Evolutionary conservation across 2,329 filamentous ascomycete genomes (phyloP), one percentile per base, ranked within the genome.

Genomic region (Diaporthe citriasiana): DNA sequence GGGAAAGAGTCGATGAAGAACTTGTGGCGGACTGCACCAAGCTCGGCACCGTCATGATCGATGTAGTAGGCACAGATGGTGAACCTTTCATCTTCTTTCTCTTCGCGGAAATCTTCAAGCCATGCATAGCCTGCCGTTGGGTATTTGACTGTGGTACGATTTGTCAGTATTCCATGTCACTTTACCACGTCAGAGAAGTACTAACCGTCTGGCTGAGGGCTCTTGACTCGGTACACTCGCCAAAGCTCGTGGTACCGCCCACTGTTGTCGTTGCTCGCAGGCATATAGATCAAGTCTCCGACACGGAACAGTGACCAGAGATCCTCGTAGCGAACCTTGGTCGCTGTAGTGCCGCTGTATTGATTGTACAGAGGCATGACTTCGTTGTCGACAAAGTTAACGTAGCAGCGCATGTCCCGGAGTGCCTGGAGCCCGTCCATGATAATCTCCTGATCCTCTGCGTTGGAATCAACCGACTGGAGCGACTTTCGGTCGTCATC

Each of bases 241-340:
- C 70, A 71, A 38, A 71, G 70, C 56, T 71, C 70, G 27, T 71
- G 51, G 45, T 63, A 63, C n/a, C 65, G 65, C 65, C 65, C 65
- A 38, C 70, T 45, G 33, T 63, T 57, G 22, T 57, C 56, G 45
- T 71, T 71, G 70, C 70, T 63, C 30, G 30, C 45, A 8, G 70
- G 69, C 70, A 57, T 68, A n/a, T 74, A 66, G 33, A 74, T 51
- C 35, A 74, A n/a, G 38, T 74, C 72, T 35, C 72, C 72, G 22
- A 63, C 42, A 30, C 56, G 56, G 50, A 51, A 74, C 35, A 74
- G 38, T 15, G 38, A 74, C 72, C 72, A 74, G n/a, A 74, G 56
- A n/a, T 74, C 72, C 13, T 60, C 53, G 57, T 60, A 71, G 25
- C 69, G 69, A 25, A 74, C 68, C 33, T 72, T 71, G 57, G 35